Evolutionary conservation across 257 asterid species (phyloP), one percentile per base, ranked within the genome.

Genomic region (Nicotiana noctiflora): DNA sequence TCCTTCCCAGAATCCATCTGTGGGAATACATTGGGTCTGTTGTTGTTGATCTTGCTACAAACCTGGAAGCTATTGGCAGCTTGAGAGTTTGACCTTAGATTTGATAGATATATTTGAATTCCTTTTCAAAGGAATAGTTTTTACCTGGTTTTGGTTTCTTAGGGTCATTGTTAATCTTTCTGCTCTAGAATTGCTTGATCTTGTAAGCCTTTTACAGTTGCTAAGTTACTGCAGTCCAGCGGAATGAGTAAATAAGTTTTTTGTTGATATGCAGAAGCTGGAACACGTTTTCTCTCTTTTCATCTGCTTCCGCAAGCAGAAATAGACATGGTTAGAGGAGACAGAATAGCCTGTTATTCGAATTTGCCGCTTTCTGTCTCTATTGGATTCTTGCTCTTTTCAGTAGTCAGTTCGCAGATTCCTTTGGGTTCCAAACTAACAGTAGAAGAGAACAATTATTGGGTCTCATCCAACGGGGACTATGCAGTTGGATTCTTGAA

Each of bases 381-480:
- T 55, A 18, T 83, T 25, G 77, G 75, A 18, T 82, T 65, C 64
- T 78, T 84, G 67, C 74, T 85, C 52, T 56, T 31, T 75, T 61
- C 83, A 44, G 82, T n/a, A 59, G 64, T 53, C 14, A 23, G 84
- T 64, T 85, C 87, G 17, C 81, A 75, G 52, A 85, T 88, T 77
- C 81, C 83, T 23, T 44, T 88, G 81, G 89, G 89, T 75, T 88
- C 90, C 72, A 84, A 59, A 79, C 32, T 88, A 68, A 85, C 85
- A 5, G 85, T 83, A 5, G 84, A 59, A 72, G 85, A 84, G 14
- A 80, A 60, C 61, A 82, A 80, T 66, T 85, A 52, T 81, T 88
- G 90, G 90, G 81, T 75, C 79, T 88, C 90, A 52, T 75, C 87
- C 31, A 88, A 72, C 72, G 88, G 89, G 65, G 82, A 84, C 75